These are phyloP conservation scores for Polysphondylium violaceum DNA, from an alignment of 78 protist genomes.

Conservation along the genomic window DNA sequence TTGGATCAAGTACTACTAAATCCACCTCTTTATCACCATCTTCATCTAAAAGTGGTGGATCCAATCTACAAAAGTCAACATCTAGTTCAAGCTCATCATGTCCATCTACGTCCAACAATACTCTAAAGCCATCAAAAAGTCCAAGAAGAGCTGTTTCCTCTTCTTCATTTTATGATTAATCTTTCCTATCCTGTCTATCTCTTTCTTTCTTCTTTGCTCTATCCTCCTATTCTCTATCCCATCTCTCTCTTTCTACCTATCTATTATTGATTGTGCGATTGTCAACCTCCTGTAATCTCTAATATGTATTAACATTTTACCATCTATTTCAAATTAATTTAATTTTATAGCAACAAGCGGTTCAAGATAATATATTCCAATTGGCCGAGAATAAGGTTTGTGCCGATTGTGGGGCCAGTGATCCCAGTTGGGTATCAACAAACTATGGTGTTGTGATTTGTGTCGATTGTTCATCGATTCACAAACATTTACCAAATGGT, in stretches of 20 bases:
- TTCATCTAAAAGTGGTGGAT: not conserved
- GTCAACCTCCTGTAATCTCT: too few relatives aligned
- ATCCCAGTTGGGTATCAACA: slow-evolving; percentile 69
- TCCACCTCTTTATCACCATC: not conserved
- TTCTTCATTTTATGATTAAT: slow-evolving; percentile 48
- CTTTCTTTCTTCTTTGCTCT: not conserved
- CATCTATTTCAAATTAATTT: not conserved
- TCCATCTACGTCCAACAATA: not conserved
- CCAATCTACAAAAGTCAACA: not conserved
- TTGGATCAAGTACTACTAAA: too few relatives aligned
- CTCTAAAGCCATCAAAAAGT: slow-evolving; percentile 5
- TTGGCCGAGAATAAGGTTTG: slow-evolving; percentile 21
- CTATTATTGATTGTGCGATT: too few relatives aligned
- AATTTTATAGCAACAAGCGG: not conserved
- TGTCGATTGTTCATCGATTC: slow-evolving; percentile 72
- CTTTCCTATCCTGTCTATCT: too few relatives aligned
- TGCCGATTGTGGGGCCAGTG: slow-evolving; percentile 76
- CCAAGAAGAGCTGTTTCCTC: slow-evolving; percentile 35
- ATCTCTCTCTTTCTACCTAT: not conserved
- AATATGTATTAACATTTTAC: too few relatives aligned
- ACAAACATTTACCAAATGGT: slow-evolving; percentile 39
- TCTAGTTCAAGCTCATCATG: not conserved
- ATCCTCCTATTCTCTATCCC: not conserved
- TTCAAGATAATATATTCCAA: slow-evolving; percentile 1
- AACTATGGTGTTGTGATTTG: slow-evolving; percentile 68